Conservation (phyloP, 371 early-diverging fungal species). For the Nematocida ironsii region DNA sequence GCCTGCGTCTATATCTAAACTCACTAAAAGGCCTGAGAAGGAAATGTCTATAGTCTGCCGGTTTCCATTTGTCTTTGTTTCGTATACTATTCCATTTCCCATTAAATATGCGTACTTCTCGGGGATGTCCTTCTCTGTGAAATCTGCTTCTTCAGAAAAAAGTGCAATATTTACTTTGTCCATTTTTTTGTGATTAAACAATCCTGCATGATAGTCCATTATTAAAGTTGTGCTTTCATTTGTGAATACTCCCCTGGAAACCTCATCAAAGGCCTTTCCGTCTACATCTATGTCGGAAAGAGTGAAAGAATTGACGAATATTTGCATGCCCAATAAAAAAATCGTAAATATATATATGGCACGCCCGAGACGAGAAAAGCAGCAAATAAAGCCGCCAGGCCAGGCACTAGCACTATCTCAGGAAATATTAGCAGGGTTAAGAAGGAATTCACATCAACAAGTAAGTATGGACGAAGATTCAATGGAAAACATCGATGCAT, state of each 20-base stretch:
- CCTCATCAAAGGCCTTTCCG: slow-evolving; percentile 49
- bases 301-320: slow-evolving; percentile 46
- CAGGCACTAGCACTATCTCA: slow-evolving; percentile 22
- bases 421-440: slow-evolving; percentile 35
- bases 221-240: neutral
- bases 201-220: slow-evolving; percentile 34
- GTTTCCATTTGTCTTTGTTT: neutral
- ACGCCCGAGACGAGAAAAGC: neutral
- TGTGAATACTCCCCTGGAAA: slow-evolving; percentile 39
- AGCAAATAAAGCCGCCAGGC: slow-evolving; percentile 12
- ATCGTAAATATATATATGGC: slow-evolving; percentile 19
- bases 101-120: slow-evolving; percentile 45
- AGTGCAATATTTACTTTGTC: slow-evolving; percentile 35
- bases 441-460: slow-evolving; percentile 6
- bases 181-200: slow-evolving; percentile 35
- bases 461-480: slow-evolving; percentile 52
- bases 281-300: slow-evolving; percentile 44
- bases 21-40: slow-evolving; percentile 41
- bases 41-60: slow-evolving; percentile 15
- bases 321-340: slow-evolving; percentile 56
- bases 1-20: neutral
- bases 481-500: slow-evolving; percentile 59
- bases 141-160: slow-evolving; percentile 40
- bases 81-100: slow-evolving; percentile 47
- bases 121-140: slow-evolving; percentile 46